Base-by-base conservation (phyloP, 2,329 filamentous ascomycete species). In the Penicillium concentricum region DNA sequence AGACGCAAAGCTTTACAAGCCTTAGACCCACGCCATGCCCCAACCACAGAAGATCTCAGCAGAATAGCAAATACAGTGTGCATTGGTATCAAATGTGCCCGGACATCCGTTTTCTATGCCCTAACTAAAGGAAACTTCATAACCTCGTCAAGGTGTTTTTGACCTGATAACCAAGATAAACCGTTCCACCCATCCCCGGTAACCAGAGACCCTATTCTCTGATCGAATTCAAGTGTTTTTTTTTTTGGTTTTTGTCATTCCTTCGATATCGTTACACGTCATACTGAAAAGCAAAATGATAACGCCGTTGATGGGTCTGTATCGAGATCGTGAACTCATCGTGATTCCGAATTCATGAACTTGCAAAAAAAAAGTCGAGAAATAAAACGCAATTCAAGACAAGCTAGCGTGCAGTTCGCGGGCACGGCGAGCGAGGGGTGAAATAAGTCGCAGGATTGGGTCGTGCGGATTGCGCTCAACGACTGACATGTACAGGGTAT, bases 401-500 rank as follows among this genome's bases (percentile, higher is more conserved):
- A 54, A 18, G 28, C 38, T 45, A 39, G 61, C 61, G 35, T 65
- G 67, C 28, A 77, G 64, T 26, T 75, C 75, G 30, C 72, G 71
- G n/a, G 76, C 74, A 55, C 72, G 75, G 51, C 74, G 75, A 30
- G 73, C 71, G 34, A 84, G 69, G 7, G 72, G 70, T 15, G 80
- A 77, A 57, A 84, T 83, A 61, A 74, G 75, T 56, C 79, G 78
- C 48, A 84, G 70, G 32, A 84, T 73, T n/a, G 77, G 78, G 62
- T 82, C 80, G 41, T 78, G 75, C 2, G 81, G 80, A 38, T 78
- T 76, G 41, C 68, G 76, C 69, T 84, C 78, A 4, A 82, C 81
- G 51, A 85, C 76, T 24, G 76, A 69, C 76, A 85, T 83, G 70
- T 85, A 86, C 20, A 83, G 75, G 30, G 72, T 74, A 53, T 85